Base-by-base conservation (phyloP, 768 basidiomycete genomes). In the Pulveroboletus sp. region DNA sequence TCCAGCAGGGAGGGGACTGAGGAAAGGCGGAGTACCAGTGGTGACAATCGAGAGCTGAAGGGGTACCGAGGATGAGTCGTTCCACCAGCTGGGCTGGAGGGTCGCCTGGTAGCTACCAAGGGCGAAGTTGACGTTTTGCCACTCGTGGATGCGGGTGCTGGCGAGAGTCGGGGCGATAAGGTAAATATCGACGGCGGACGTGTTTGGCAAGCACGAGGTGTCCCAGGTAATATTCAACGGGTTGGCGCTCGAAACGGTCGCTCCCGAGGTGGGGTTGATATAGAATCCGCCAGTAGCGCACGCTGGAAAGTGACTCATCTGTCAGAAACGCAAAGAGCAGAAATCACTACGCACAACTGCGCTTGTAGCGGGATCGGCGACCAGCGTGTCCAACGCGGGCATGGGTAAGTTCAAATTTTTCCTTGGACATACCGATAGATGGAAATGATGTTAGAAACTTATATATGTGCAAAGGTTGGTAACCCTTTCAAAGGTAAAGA, bases 11-110 rank as follows among this genome's bases (percentile, higher is more conserved):
- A 81, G 64, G 35, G 72, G 66, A 43, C 74, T 70, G 22, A 78
- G 62, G 72, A 82, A 84, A 4, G 76, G 67, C 2, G 78, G 75
- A 6, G 71, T 52, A 20, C 76, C 78, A 7, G 73, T 57, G 2
- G 76, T 56, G 36, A 88, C 73, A 58, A 89, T 83, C 40, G 71
- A 65, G 49, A 90, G 61, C 59, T 89, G 83, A 16, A 89, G 76
- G 2, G 62, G 59, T 30, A 76, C 64, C 1, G 70, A 61, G 2
- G 70, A 36, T 6, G 82, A 77, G 1, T 77, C 61, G 50, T 86
- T 82, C 85, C 86, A 91, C 86, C 87, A 89, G 17, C 75, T 71
- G 2, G 87, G 81, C 48, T 78, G 62, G 36, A 90, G 63, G 16
- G 61, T 63, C 2, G 79, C 70, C 36, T 72, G 63, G 62, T 81